Evolutionary conservation across 495 filamentous ascomycete species (phyloP).

Genomic region (Xylona heveae): DNA sequence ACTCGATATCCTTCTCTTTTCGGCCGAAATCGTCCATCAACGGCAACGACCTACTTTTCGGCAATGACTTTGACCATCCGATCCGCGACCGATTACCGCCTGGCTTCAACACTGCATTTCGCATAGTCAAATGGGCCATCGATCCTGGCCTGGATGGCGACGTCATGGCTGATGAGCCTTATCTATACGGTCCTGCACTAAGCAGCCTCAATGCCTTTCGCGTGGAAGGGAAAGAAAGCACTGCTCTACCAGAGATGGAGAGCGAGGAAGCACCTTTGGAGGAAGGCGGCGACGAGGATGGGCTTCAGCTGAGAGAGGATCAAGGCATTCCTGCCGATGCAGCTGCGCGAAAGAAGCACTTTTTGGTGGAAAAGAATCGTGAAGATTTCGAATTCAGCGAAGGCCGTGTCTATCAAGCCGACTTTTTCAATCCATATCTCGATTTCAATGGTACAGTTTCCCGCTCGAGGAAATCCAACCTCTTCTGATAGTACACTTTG

Average conservation of each 20-base stretch:
- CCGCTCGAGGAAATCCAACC: conserved; percentile 1
- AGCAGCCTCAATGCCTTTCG: conserved; percentile 52
- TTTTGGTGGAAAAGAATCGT: conserved; percentile 25
- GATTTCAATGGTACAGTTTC: conserved; percentile 44
- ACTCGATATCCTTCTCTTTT: conserved; percentile 61
- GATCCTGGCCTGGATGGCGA: conserved; percentile 81
- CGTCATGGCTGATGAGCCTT: conserved; percentile 65
- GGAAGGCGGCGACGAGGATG: conserved; percentile 48
- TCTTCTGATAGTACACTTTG: too few species aligned
- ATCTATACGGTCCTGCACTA: conserved; percentile 58
- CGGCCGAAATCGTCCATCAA: conserved; percentile 41
- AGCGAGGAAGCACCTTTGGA: conserved; percentile 29
- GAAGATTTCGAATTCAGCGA: conserved; percentile 33
- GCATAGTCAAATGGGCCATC: conserved; percentile 62
- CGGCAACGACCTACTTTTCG: conserved; percentile 60
- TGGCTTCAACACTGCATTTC: conserved; percentile 62
- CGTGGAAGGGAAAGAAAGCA: conserved; percentile 32
- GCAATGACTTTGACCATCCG: conserved; percentile 80
- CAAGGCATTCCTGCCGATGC: conserved; percentile 29
- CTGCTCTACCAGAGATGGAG: conserved; percentile 9
- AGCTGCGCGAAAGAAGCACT: conserved; percentile 39
- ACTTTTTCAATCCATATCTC: conserved; percentile 88
- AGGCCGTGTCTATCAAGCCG: conserved; percentile 42
- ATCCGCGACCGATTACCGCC: conserved; percentile 72
- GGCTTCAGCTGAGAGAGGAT: conserved; percentile 22